These are phyloP conservation scores for Gossypium thurberi DNA, from an alignment of 345 rosid species.

Conservation along the genomic window DNA sequence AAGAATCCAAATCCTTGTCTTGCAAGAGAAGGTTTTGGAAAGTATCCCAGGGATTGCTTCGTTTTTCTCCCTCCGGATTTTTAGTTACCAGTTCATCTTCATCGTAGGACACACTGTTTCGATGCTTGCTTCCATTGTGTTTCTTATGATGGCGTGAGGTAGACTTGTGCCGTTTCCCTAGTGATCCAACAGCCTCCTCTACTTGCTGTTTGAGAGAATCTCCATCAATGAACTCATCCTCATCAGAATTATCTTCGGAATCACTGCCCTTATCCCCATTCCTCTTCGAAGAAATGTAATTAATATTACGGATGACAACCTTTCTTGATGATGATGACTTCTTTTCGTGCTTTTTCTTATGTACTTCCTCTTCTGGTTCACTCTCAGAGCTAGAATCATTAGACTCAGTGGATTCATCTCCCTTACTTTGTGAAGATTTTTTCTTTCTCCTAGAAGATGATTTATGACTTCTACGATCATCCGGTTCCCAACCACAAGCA, in stretches of 20 bases:
- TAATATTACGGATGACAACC: slow-evolving; percentile 91
- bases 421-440: slow-evolving; percentile 37
- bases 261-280: slow-evolving; percentile 49
- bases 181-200: slow-evolving; percentile 76
- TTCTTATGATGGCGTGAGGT: slow-evolving; percentile 46
- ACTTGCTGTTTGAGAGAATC: slow-evolving; percentile 72
- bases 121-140: slow-evolving; percentile 32
- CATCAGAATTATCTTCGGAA: slow-evolving; percentile 57
- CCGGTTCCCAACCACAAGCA: slow-evolving; percentile 36
- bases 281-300: slow-evolving; percentile 80
- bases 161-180: slow-evolving; percentile 60
- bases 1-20: slow-evolving; percentile 42
- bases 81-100: slow-evolving; percentile 30
- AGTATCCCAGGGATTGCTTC: slow-evolving; percentile 69
- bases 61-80: slow-evolving; percentile 33
- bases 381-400: slow-evolving; percentile 43
- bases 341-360: slow-evolving; percentile 56
- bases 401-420: slow-evolving; percentile 38
- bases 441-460: slow-evolving; percentile 59
- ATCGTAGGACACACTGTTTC: slow-evolving; percentile 15
- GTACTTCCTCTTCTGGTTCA: slow-evolving; percentile 35
- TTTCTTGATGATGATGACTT: slow-evolving; percentile 52
- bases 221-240: slow-evolving; percentile 56
- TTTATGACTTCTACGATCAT: slow-evolving; percentile 31
- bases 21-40: slow-evolving; percentile 78